These are phyloP conservation scores for Clarireedia paspali DNA, from an alignment of 2,329 filamentous ascomycete genomes.

Conservation along the genomic window DNA sequence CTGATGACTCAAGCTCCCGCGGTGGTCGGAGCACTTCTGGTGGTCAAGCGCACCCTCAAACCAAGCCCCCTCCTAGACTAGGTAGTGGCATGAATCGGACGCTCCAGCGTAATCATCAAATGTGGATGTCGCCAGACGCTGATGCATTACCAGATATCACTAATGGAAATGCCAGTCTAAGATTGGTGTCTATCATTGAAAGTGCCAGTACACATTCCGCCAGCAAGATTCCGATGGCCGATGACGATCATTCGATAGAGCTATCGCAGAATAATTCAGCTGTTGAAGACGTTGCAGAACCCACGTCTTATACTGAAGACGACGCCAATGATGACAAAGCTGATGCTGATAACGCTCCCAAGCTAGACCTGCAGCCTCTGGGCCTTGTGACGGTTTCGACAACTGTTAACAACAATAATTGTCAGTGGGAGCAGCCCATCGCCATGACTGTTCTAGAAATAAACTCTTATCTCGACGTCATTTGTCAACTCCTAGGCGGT, in stretches of 20 bases:
- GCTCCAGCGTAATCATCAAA: slow-evolving; percentile 38
- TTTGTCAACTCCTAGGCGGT: slow-evolving; percentile 65
- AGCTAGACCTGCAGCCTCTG: too few relatives aligned
- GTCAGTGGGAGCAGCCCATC: not conserved
- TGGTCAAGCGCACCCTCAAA: slow-evolving; percentile 20
- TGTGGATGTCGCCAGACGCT: slow-evolving; percentile 52
- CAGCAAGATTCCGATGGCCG: not conserved
- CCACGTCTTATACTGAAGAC: not conserved
- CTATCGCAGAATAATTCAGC: not conserved
- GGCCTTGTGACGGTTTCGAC: not conserved
- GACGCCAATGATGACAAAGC: not conserved
- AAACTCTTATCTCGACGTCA: slow-evolving; percentile 61
- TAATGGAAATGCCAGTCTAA: slow-evolving; percentile 28
- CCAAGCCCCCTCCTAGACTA: slow-evolving; percentile 32
- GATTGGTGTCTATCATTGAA: slow-evolving; percentile 23
- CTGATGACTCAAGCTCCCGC: slow-evolving; percentile 30
- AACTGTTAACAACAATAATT: not conserved
- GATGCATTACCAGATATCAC: slow-evolving; percentile 43
- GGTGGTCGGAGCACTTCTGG: slow-evolving; percentile 28
- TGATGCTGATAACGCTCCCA: not conserved
- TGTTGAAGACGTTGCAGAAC: not conserved
- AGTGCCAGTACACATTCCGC: not conserved
- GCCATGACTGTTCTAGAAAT: slow-evolving; percentile 19
- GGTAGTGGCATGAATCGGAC: slow-evolving; percentile 23
- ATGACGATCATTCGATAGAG: not conserved